phyloP scores from a whole-genome alignment of 352 stramenopile species.

The Globisporangium solare region DNA sequence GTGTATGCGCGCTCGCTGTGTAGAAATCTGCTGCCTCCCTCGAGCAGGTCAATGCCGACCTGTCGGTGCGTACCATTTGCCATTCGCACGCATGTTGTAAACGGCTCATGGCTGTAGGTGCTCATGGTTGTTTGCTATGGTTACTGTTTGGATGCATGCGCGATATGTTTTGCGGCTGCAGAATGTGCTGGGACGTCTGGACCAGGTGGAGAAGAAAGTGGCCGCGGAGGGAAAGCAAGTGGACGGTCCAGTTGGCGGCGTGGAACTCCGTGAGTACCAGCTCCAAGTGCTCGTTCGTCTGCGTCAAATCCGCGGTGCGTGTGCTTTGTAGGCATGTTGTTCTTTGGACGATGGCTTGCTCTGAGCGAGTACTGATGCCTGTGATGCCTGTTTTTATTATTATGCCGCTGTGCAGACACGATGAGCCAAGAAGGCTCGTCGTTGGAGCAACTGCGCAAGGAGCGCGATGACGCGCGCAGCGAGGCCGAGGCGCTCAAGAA shows the following conservation, averaged over 20 bases:
- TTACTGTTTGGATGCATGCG: neutral
- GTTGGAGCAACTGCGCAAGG: conserved; percentile 51
- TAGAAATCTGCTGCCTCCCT: conserved; percentile 2
- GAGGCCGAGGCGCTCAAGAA: conserved; percentile 63
- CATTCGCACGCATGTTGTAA: neutral
- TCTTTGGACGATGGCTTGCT: neutral
- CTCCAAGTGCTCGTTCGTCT: conserved; percentile 54
- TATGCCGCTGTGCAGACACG: conserved; percentile 28
- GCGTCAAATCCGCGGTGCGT: conserved; percentile 48
- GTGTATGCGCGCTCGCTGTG: neutral
- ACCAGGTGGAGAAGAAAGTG: conserved; percentile 43
- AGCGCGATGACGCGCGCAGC: conserved; percentile 48
- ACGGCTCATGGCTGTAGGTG: too few relatives aligned
- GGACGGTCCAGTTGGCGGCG: conserved; percentile 50
- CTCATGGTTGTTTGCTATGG: neutral
- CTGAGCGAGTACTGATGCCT: neutral
- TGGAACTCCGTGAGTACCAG: conserved; percentile 69
- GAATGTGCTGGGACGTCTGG: conserved; percentile 45
- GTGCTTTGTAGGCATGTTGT: neutral
- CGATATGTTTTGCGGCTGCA: conserved; percentile 11
- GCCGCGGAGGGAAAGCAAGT: conserved; percentile 24
- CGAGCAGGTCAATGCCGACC: conserved; percentile 6
- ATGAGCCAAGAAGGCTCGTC: conserved; percentile 61
- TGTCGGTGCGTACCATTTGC: neutral
- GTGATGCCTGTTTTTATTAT: conserved; percentile 5